phyloP scores from a whole-genome alignment of 345 rosid genomes.

The Gossypium ekmanianum region DNA sequence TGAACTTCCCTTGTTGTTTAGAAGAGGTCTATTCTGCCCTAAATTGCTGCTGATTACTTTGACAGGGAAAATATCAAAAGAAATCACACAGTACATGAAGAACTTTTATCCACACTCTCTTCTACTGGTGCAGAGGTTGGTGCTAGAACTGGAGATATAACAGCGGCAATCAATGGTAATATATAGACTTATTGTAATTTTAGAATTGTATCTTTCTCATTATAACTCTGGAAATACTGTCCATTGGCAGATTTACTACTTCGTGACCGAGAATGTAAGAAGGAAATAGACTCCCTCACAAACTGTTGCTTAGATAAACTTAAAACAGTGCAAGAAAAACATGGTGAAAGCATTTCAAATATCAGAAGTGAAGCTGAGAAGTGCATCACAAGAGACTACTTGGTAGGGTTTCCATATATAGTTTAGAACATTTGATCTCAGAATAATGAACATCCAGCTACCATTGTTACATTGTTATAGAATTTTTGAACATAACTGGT shows the following conservation, averaged over 20 bases:
- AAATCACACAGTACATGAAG: slow-evolving; percentile 37
- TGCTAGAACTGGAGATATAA: slow-evolving; percentile 36
- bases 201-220: neutral
- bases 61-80: slow-evolving; percentile 44
- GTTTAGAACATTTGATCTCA: neutral
- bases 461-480: neutral
- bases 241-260: slow-evolving; percentile 47
- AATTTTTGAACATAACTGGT: neutral
- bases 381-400: slow-evolving; percentile 63
- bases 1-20: neutral
- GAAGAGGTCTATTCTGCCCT: neutral
- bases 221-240: neutral
- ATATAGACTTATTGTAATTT: neutral
- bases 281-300: slow-evolving; percentile 40
- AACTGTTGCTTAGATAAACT: slow-evolving; percentile 51
- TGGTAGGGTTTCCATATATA: slow-evolving; percentile 39
- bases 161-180: slow-evolving; percentile 54
- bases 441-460: neutral
- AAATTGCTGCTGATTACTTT: neutral
- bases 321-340: slow-evolving; percentile 49
- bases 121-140: slow-evolving; percentile 41
- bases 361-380: slow-evolving; percentile 66
- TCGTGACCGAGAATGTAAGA: slow-evolving; percentile 52
- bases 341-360: slow-evolving; percentile 45
- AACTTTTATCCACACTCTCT: slow-evolving; percentile 44